These are phyloP conservation scores for Nephelium lappaceum DNA, from an alignment of 345 rosid species.

Conservation along the genomic window DNA sequence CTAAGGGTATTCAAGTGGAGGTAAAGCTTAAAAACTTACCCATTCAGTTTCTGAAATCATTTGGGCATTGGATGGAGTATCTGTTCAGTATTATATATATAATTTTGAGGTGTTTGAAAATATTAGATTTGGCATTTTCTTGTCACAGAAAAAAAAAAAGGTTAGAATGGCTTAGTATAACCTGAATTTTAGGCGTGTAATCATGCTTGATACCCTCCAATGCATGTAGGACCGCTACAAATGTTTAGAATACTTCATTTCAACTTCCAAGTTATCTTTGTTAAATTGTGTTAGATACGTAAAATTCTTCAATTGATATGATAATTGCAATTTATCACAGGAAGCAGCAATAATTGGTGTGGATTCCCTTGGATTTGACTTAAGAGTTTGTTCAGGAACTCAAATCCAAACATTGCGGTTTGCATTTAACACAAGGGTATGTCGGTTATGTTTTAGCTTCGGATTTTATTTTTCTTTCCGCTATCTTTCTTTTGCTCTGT, in stretches of 20 bases:
- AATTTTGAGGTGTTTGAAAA: no score
- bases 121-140: no score
- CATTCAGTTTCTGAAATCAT: constrained; percentile 11
- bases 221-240: not conserved
- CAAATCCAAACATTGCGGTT: constrained; percentile 81
- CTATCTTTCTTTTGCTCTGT: not conserved
- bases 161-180: not conserved
- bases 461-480: not conserved
- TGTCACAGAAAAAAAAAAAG: not conserved
- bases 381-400: constrained; percentile 85
- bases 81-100: not conserved
- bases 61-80: not conserved
- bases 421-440: constrained; percentile 72
- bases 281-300: not conserved
- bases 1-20: constrained; percentile 86
- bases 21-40: constrained; percentile 38
- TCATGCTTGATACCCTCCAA: not conserved
- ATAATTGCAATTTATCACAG: constrained; percentile 38
- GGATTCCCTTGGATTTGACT: constrained; percentile 84
- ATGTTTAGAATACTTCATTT: not conserved
- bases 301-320: not conserved
- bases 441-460: not conserved
- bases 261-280: not conserved
- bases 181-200: not conserved
- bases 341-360: constrained; percentile 66